Evolutionary conservation across 2,329 filamentous ascomycete species (phyloP).

Genomic region (Exophiala calicioides): DNA sequence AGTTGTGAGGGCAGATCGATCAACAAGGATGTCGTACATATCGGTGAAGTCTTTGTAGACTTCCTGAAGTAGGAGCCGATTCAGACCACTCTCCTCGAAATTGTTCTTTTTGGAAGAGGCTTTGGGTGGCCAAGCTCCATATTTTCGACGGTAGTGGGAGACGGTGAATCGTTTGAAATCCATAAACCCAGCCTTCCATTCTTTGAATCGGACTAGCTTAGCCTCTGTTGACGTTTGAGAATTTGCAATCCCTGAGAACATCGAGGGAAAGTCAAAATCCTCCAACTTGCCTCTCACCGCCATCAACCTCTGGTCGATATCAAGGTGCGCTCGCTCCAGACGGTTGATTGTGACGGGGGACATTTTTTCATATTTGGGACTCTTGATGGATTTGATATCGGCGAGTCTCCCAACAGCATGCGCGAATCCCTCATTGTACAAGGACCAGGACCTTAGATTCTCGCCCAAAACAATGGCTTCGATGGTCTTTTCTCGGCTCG

Average conservation of each 20-base stretch:
- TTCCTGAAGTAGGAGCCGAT: slow-evolving; percentile 76
- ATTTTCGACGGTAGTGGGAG: slow-evolving; percentile 66
- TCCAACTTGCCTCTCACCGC: slow-evolving; percentile 73
- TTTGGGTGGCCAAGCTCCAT: slow-evolving; percentile 85
- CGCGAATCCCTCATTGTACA: slow-evolving; percentile 90
- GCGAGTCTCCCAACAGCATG: slow-evolving; percentile 86
- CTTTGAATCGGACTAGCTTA: slow-evolving; percentile 77
- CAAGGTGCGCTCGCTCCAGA: slow-evolving; percentile 79
- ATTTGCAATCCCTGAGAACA: slow-evolving; percentile 85
- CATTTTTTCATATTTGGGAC: slow-evolving; percentile 69
- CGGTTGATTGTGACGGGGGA: slow-evolving; percentile 71
- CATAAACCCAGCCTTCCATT: slow-evolving; percentile 74
- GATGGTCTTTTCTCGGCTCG: slow-evolving; percentile 83
- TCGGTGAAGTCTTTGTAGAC: slow-evolving; percentile 84
- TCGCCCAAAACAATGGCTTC: slow-evolving; percentile 89
- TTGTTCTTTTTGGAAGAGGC: slow-evolving; percentile 89
- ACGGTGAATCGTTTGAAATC: slow-evolving; percentile 74
- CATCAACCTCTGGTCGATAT: slow-evolving; percentile 71
- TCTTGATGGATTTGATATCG: slow-evolving; percentile 68
- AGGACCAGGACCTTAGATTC: slow-evolving; percentile 73
- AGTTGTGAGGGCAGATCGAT: slow-evolving; percentile 75
- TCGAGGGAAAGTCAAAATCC: slow-evolving; percentile 85
- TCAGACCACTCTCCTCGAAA: slow-evolving; percentile 81
- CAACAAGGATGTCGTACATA: slow-evolving; percentile 85
- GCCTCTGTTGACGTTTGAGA: slow-evolving; percentile 77